phyloP scores from a whole-genome alignment of 2,329 filamentous ascomycete genomes.

The Beauveria rudraprayagi region DNA sequence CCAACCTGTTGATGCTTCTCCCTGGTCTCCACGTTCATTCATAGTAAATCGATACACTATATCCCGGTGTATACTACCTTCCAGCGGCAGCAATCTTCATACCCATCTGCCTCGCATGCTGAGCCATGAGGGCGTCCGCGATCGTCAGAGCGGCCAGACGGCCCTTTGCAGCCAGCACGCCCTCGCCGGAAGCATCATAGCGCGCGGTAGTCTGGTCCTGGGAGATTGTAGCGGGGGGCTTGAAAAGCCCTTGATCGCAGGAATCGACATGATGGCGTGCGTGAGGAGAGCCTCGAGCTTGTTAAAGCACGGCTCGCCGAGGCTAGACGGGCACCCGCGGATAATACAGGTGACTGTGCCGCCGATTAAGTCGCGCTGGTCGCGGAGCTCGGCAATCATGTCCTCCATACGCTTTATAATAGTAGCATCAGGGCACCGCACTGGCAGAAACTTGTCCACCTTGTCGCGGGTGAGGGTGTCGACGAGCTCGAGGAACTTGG shows the following conservation, averaged over 20 bases:
- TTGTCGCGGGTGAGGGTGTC: conserved; percentile 62
- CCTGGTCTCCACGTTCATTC: conserved; percentile 15
- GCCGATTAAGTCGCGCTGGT: conserved; percentile 80
- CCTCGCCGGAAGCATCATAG: conserved; percentile 64
- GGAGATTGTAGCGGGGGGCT: conserved; percentile 87
- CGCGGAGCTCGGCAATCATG: conserved; percentile 67
- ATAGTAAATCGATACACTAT: conserved; percentile 12
- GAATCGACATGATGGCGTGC: conserved; percentile 92
- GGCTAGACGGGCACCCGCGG: conserved; percentile 71
- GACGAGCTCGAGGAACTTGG: conserved; percentile 67
- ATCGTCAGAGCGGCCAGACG: conserved; percentile 82
- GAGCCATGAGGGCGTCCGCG: conserved; percentile 79
- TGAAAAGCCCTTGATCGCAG: conserved; percentile 97
- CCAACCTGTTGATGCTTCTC: conserved; percentile 17
- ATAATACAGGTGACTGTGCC: conserved; percentile 94
- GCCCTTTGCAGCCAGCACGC: conserved; percentile 82
- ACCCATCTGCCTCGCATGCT: conserved; percentile 54
- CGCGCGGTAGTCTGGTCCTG: conserved; percentile 77
- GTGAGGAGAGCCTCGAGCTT: conserved; percentile 88
- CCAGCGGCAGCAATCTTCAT: conserved; percentile 14
- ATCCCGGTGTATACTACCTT: background rate
- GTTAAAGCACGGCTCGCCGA: conserved; percentile 92
- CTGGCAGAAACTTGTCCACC: conserved; percentile 78
- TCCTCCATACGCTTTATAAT: conserved; percentile 63
- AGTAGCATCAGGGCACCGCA: conserved; percentile 70